Conservation (phyloP, 208 protist species). For the Leishmania amazonensis region DNA sequence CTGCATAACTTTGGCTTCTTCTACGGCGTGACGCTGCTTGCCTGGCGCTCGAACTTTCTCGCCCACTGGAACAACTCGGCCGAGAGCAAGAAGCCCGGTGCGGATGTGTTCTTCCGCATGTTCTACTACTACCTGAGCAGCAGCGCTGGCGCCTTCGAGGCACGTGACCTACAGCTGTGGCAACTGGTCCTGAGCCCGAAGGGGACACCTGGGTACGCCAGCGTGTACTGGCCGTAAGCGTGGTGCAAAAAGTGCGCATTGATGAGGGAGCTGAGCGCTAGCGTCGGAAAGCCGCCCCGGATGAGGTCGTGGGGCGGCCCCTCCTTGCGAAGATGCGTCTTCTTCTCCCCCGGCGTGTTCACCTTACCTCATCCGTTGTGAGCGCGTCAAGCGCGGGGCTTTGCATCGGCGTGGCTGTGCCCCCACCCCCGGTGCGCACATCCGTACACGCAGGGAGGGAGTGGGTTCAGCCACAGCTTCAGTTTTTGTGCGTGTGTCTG, state of each 20-base stretch:
- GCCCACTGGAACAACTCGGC: constrained; percentile 34
- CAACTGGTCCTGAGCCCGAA: constrained; percentile 59
- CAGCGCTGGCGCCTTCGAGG: constrained; percentile 52
- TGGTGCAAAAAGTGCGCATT: neutral
- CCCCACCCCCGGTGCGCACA: neutral
- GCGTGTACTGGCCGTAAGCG: constrained; percentile 32
- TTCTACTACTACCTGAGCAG: constrained; percentile 77
- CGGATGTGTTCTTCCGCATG: constrained; percentile 57
- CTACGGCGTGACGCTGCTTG: constrained; percentile 55
- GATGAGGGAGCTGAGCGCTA: neutral
- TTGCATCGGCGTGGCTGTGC: neutral
- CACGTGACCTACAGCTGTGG: constrained; percentile 63
- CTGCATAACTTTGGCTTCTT: constrained; percentile 68
- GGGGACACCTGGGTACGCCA: constrained; percentile 41
- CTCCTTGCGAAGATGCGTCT: neutral
- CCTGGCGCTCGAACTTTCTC: constrained; percentile 58
- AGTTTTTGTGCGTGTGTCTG: too few relatives aligned
- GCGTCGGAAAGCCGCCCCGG: too few relatives aligned
- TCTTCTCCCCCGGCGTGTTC: too few relatives aligned
- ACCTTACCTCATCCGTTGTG: neutral
- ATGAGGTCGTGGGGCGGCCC: too few relatives aligned
- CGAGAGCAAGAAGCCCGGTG: constrained; percentile 10
- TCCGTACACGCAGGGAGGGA: neutral
- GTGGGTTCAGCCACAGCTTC: too few relatives aligned
- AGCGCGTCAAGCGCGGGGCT: neutral